Evolutionary conservation across 441 rosid species (phyloP), one percentile per base, ranked within the genome.

Genomic region (Breynia disticha): DNA sequence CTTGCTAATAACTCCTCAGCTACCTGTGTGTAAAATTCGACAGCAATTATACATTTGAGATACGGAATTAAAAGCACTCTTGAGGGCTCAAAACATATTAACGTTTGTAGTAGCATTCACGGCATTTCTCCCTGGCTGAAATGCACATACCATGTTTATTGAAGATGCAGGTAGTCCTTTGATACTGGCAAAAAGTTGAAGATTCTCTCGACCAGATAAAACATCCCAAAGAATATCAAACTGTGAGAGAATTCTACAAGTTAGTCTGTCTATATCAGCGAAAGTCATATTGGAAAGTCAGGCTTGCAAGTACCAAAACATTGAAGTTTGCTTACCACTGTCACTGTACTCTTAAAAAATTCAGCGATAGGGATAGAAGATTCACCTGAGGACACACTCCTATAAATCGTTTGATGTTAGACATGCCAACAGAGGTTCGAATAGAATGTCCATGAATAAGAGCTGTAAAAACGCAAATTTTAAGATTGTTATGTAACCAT

Each of bases 331-430:
- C 17, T 16, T 12, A 45, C 20, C 4, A 28, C 0, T 28, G 35
- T 9, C n/a, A n/a, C n/a, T n/a, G 8, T 28, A 28, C 8, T 28
- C 8, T 28, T n/a, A n/a, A n/a, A 28, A 28, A 28, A 28, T 28
- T 28, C 35, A 28, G 35, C 8, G 35, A 1, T 28, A 28, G 50
- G 54, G 55, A 57, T 39, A 61, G 67, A 57, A 32, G 47, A 11
- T 14, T 54, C 21, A 87, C 98, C 93, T 87, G 98, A 48, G 98
- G 98, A 76, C 97, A 91, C 55, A 91, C 94, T 60, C 98, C 98
- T 8, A 86, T 86, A 17, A 83, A 70, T 72, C 74, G 75, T 65
- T 78, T 77, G 62, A 91, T 81, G 68, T 80, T 86, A 60, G 97
- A 76, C 91, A 91, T 86, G 60, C 94, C 91, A 57, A 84, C 86